Conservation (phyloP, 495 filamentous ascomycete genomes). For the Talaromyces wortmannii region DNA sequence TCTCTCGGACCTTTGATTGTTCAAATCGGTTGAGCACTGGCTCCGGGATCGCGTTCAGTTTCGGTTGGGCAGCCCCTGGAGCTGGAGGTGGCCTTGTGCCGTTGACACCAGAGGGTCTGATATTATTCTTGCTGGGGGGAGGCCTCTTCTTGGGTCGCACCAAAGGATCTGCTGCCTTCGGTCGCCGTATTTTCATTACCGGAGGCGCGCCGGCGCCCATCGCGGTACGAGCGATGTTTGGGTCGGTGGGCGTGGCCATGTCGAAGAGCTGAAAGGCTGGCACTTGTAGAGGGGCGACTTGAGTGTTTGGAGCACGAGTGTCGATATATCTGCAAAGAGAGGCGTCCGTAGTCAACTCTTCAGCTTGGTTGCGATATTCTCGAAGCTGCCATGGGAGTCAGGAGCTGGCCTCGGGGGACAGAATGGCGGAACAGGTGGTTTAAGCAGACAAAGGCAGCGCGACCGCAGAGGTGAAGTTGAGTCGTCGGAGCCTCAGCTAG, state of each 20-base stretch:
- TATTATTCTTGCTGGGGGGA: background rate
- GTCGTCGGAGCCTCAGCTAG: background rate
- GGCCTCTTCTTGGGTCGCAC: slow-evolving; percentile 55
- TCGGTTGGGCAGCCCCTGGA: background rate
- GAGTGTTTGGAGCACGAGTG: no score
- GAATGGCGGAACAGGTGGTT: background rate
- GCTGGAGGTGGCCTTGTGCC: slow-evolving; percentile 3
- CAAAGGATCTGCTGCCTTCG: slow-evolving; percentile 57
- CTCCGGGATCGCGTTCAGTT: slow-evolving; percentile 7
- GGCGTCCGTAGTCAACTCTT: background rate
- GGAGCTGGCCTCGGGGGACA: background rate
- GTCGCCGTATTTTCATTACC: slow-evolving; percentile 34
- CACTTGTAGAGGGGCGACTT: no score
- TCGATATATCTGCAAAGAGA: background rate
- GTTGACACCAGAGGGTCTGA: slow-evolving; percentile 16
- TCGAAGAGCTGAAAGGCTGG: background rate
- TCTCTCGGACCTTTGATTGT: slow-evolving; percentile 15
- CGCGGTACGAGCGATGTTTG: slow-evolving; percentile 20
- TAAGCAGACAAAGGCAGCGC: background rate
- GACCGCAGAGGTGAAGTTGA: background rate
- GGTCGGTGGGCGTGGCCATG: slow-evolving; percentile 31
- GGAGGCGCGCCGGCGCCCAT: slow-evolving; percentile 27
- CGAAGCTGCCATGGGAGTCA: background rate
- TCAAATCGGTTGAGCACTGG: slow-evolving; percentile 5
- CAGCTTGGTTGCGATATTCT: background rate